Conservation (phyloP, 768 basidiomycete genomes). For the Suillus lakei region DNA sequence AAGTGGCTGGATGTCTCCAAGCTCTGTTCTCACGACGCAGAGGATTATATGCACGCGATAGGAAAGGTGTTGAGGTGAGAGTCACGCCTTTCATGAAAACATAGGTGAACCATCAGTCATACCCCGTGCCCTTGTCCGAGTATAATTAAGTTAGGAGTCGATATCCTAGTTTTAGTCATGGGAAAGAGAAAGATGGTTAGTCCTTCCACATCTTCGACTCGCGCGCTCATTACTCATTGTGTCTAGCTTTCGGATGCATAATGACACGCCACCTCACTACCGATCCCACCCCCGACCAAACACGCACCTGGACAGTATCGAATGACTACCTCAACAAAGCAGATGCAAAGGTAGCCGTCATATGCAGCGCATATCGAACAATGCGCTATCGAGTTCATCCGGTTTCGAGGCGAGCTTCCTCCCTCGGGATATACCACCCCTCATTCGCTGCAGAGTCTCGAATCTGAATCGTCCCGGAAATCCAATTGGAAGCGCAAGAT, state of each 20-base stretch:
- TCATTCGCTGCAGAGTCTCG: conserved; percentile 32
- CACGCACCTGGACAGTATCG: conserved; percentile 49
- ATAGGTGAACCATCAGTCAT: conserved; percentile 47
- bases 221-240: not conserved
- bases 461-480: conserved; percentile 26
- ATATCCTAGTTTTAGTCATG: conserved; percentile 44
- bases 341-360: conserved; percentile 65
- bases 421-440: conserved; percentile 47
- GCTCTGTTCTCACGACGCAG: conserved; percentile 66
- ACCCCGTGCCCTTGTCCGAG: conserved; percentile 49
- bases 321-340: conserved; percentile 57
- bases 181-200: conserved; percentile 56
- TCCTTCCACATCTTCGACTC: not conserved
- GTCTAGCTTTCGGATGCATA: conserved; percentile 60
- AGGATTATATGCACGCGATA: conserved; percentile 55
- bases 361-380: conserved; percentile 53
- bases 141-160: conserved; percentile 46
- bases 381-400: conserved; percentile 63
- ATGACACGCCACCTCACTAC: conserved; percentile 47
- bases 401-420: conserved; percentile 50
- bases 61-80: conserved; percentile 46
- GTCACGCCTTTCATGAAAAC: conserved; percentile 50
- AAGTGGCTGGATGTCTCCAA: conserved; percentile 64
- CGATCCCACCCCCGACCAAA: conserved; percentile 35
- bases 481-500: conserved; percentile 40